A percentile compares a stretch with the other conserved stretches of the same genome.
Conservation (phyloP, 495 filamentous ascomycete species). For the Trichoderma virens region DNA sequence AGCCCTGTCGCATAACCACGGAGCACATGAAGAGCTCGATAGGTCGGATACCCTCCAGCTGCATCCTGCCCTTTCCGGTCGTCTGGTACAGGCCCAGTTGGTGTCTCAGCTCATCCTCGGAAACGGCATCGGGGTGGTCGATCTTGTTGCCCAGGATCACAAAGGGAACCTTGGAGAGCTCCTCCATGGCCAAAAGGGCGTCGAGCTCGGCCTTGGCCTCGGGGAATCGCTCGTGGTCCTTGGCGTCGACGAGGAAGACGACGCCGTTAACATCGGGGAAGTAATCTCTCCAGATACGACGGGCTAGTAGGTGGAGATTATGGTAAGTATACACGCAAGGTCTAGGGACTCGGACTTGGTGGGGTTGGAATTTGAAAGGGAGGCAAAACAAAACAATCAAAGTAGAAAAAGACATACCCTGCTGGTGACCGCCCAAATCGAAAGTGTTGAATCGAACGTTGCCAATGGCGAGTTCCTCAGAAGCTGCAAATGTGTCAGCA, state of each 20-base stretch:
- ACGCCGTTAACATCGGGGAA: slow-evolving; percentile 98
- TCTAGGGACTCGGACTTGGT: neutral
- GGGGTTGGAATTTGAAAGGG: neutral
- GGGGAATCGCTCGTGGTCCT: slow-evolving; percentile 85
- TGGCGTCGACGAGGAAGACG: slow-evolving; percentile 96
- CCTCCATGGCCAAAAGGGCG: slow-evolving; percentile 88
- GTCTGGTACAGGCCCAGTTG: slow-evolving; percentile 91
- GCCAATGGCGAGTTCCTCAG: slow-evolving; percentile 92
- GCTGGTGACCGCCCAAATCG: slow-evolving; percentile 93
- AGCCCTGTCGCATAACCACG: slow-evolving; percentile 93
- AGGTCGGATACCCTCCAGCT: slow-evolving; percentile 85
- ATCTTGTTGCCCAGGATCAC: slow-evolving; percentile 97
- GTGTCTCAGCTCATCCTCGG: slow-evolving; percentile 87
- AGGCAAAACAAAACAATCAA: neutral
- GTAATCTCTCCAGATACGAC: slow-evolving; percentile 96
- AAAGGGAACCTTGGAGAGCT: slow-evolving; percentile 87
- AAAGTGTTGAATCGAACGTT: slow-evolving; percentile 97
- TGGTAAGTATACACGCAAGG: slow-evolving; percentile 3
- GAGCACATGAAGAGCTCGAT: slow-evolving; percentile 99
- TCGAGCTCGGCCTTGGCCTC: slow-evolving; percentile 97
- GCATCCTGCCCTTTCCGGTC: slow-evolving; percentile 95
- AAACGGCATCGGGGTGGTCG: slow-evolving; percentile 90
- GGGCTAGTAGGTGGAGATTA: slow-evolving; percentile 46
- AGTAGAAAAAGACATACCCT: slow-evolving; percentile 53
- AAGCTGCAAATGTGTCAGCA: slow-evolving; percentile 49